Base-by-base conservation (phyloP, 306 rosid genomes). In the Fragaria ananassa region DNA sequence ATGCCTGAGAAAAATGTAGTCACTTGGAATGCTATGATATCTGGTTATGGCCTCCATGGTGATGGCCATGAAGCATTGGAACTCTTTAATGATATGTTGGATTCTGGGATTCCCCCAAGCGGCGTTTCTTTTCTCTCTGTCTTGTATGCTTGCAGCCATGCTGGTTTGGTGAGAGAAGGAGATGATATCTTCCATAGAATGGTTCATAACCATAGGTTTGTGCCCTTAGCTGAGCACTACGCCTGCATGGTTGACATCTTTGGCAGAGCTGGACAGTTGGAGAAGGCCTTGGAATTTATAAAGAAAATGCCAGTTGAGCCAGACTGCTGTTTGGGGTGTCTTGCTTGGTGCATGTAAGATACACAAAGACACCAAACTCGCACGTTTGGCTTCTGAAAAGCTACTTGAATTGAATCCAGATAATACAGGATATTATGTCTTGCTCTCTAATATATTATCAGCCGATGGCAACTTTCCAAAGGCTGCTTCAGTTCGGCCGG, bases 201-300 rank as follows among this genome's bases (percentile, higher is more conserved):
- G 99, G 90, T 87, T 66, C 81, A 82, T 75, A 80, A 87, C 78
- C 86, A 88, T 78, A 89, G 77, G 60, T 83, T 90, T 78, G 86
- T 84, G 76, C 97, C 97, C 75, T 61, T 88, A 72, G 51, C 86
- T 41, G 97, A 95, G 90, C 99, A 92, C 76, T 89, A 92, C 63
- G 99, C 99, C 37, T 95, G 96, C 91, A 91, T 92, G 99, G 99
- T 90, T 60, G 99, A 92, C 90, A 87, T 95, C 80, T 83, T 95
- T 69, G 99, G 99, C 64, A 83, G 97, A 78, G 88, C 99, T 50
- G 97, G 99, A 78, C 80, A 85, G 68, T 79, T 95, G 79, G 90
- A 78, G 66, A 83, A 85, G 47, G 97, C 99, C 74, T 87, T 92
- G 80, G 90, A 89, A 19, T 92, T 90, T 81, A 89, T 95, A 66